phyloP scores from a whole-genome alignment of 2,329 filamentous ascomycete species.

The Tolypocladium tropicale region DNA sequence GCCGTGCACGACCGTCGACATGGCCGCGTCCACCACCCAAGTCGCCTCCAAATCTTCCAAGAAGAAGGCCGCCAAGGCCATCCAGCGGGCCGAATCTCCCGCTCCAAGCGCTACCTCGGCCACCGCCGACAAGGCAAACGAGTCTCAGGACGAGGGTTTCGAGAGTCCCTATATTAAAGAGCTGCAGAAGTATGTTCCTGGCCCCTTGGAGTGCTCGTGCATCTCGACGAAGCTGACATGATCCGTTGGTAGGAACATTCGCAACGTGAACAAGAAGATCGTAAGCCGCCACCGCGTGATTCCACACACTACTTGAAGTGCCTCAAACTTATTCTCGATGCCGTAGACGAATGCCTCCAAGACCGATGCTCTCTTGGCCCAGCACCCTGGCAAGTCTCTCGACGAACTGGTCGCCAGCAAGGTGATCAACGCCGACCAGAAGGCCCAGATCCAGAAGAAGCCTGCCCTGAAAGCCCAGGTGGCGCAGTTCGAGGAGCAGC shows the following conservation, averaged over 20 bases:
- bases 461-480: constrained; percentile 60
- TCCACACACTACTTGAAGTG: neutral
- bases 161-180: constrained; percentile 81
- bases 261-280: constrained; percentile 90
- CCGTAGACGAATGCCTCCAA: constrained; percentile 58
- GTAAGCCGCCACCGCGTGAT: constrained; percentile 40
- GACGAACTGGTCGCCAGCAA: constrained; percentile 61
- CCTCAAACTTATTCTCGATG: neutral
- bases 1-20: constrained; percentile 9
- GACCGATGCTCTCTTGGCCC: constrained; percentile 57
- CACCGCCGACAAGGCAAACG: constrained; percentile 39
- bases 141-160: constrained; percentile 46
- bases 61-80: constrained; percentile 50
- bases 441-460: constrained; percentile 67
- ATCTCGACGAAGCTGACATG: neutral
- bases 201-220: too few species aligned
- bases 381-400: constrained; percentile 60
- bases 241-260: constrained; percentile 58
- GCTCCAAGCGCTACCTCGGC: constrained; percentile 37
- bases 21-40: constrained; percentile 55
- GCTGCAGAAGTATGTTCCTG: constrained; percentile 66
- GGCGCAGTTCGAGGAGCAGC: constrained; percentile 61
- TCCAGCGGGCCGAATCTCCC: constrained; percentile 43
- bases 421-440: constrained; percentile 75
- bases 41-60: constrained; percentile 57